phyloP scores from a whole-genome alignment of 176 grass and related monocot species.

The Guadua angustifolia region DNA sequence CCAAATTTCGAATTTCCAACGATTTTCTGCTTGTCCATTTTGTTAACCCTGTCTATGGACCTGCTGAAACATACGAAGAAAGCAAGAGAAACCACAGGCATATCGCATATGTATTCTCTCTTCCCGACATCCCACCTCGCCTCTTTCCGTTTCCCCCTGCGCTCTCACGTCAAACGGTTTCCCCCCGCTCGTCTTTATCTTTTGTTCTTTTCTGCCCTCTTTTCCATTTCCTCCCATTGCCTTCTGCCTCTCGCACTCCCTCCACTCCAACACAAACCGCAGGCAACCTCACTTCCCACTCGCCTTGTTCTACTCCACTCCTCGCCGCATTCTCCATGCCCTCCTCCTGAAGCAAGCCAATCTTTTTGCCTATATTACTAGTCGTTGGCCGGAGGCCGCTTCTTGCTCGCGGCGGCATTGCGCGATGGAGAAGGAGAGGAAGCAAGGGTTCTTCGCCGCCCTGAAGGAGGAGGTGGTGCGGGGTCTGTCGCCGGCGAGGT shows the following conservation, averaged over 20 bases:
- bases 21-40: too few species aligned
- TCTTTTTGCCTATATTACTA: neutral
- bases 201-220: constrained; percentile 38
- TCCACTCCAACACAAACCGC: constrained; percentile 2
- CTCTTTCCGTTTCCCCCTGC: constrained; percentile 50
- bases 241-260: constrained; percentile 38
- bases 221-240: constrained; percentile 39
- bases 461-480: constrained; percentile 76
- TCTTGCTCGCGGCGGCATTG: constrained; percentile 18
- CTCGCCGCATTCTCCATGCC: constrained; percentile 42
- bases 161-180: constrained; percentile 59
- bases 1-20: too few species aligned
- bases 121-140: constrained; percentile 42
- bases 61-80: neutral
- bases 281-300: neutral
- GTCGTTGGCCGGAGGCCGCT: neutral
- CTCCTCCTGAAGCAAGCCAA: constrained; percentile 41
- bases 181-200: constrained; percentile 48
- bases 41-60: too few species aligned
- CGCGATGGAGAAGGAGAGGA: constrained; percentile 80
- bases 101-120: neutral
- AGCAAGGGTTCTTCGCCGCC: constrained; percentile 74
- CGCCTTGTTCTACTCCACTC: constrained; percentile 53
- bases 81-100: neutral
- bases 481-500: constrained; percentile 67